phyloP scores from a whole-genome alignment of 768 basidiomycete genomes.

The Tulasnella sp. region DNA sequence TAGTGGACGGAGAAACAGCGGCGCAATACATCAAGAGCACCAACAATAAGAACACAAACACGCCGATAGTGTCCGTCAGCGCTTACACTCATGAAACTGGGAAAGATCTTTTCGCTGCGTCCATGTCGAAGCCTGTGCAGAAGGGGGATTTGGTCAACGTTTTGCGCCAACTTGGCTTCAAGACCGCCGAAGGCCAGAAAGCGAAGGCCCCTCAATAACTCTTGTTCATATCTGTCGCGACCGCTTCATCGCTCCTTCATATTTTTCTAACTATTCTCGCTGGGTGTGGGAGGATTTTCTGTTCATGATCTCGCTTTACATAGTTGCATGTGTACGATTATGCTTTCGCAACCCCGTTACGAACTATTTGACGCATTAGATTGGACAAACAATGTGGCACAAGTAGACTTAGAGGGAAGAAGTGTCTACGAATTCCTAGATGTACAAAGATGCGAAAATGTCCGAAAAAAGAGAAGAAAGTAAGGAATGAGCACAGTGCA shows the following conservation, averaged over 20 bases:
- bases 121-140: slow-evolving; percentile 83
- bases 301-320: slow-evolving; percentile 12
- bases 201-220: slow-evolving; percentile 7
- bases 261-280: neutral
- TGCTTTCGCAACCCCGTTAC: neutral
- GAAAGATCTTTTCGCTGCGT: slow-evolving; percentile 65
- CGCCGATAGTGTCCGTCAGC: slow-evolving; percentile 89
- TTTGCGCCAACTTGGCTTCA: slow-evolving; percentile 84
- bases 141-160: slow-evolving; percentile 74
- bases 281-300: neutral
- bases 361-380: slow-evolving; percentile 2
- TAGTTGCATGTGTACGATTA: slow-evolving; percentile 10
- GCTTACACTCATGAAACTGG: slow-evolving; percentile 51
- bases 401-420: neutral
- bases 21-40: slow-evolving; percentile 97
- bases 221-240: neutral
- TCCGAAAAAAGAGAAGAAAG: neutral
- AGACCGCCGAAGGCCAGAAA: slow-evolving; percentile 24
- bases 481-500: neutral
- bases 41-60: slow-evolving; percentile 88
- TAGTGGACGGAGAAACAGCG: slow-evolving; percentile 93
- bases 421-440: neutral
- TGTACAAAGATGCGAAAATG: neutral
- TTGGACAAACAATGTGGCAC: neutral
- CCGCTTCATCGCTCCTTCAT: neutral